These are phyloP conservation scores for Myriosclerotinia duriaeana DNA, from an alignment of 2,329 filamentous ascomycete genomes.

Conservation along the genomic window DNA sequence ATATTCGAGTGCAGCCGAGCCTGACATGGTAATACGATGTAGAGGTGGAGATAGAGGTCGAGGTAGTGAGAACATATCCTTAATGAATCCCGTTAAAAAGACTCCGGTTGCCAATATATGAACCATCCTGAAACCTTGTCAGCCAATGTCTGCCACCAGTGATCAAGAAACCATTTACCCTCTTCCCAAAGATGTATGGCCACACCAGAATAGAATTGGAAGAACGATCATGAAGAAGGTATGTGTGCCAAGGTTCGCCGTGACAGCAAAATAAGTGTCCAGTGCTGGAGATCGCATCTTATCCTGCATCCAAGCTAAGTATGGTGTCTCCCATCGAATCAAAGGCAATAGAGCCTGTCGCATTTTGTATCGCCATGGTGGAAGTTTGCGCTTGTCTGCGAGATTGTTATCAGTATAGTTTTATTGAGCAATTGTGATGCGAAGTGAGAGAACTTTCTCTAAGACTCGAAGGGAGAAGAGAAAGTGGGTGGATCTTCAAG, in stretches of 20 bases:
- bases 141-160: slow-evolving; percentile 24
- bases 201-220: slow-evolving; percentile 96
- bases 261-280: slow-evolving; percentile 95
- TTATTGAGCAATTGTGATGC: neutral
- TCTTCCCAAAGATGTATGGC: slow-evolving; percentile 79
- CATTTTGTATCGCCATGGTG: slow-evolving; percentile 82
- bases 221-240: slow-evolving; percentile 98
- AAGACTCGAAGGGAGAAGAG: neutral
- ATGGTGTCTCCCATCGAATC: slow-evolving; percentile 91
- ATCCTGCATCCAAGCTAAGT: slow-evolving; percentile 83
- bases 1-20: slow-evolving; percentile 91
- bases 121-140: slow-evolving; percentile 53
- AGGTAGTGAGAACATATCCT: slow-evolving; percentile 90
- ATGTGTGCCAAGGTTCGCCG: slow-evolving; percentile 93
- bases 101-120: slow-evolving; percentile 77
- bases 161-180: slow-evolving; percentile 59
- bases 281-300: slow-evolving; percentile 77
- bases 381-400: slow-evolving; percentile 77
- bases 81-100: slow-evolving; percentile 88
- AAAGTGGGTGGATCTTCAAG: neutral
- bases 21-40: slow-evolving; percentile 95
- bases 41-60: slow-evolving; percentile 89
- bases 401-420: slow-evolving; percentile 19
- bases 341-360: slow-evolving; percentile 82
- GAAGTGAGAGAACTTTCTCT: too few relatives aligned